A percentile compares a stretch with the other conserved stretches of the same genome.
Evolutionary conservation across 2,329 filamentous ascomycete genomes (phyloP).

Genomic region (Trichoderma semiorbis): DNA sequence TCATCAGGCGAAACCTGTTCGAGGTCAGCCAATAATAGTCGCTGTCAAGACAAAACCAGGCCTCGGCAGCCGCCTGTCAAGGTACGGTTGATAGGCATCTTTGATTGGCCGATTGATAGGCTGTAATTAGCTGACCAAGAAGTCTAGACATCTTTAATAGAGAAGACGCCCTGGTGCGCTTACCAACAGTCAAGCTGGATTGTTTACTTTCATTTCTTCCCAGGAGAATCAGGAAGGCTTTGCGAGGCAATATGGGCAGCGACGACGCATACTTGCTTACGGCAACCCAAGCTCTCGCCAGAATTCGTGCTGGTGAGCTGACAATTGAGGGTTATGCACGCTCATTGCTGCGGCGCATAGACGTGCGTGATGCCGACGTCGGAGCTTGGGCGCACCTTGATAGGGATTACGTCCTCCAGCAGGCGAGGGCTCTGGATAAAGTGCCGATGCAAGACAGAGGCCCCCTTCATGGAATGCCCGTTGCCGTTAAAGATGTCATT

Average conservation of each 20-base stretch:
- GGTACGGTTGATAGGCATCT: background rate
- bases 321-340: slow-evolving; percentile 48
- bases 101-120: background rate
- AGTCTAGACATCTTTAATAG: background rate
- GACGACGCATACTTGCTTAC: slow-evolving; percentile 19
- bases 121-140: background rate
- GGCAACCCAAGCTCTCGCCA: slow-evolving; percentile 16
- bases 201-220: background rate
- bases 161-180: slow-evolving; percentile 3
- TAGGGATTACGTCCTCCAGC: slow-evolving; percentile 43
- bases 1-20: slow-evolving; percentile 10
- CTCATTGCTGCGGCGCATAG: slow-evolving; percentile 45
- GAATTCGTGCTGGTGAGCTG: slow-evolving; percentile 17
- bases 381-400: slow-evolving; percentile 51
- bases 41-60: background rate
- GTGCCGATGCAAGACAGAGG: slow-evolving; percentile 47
- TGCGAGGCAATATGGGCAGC: slow-evolving; percentile 5
- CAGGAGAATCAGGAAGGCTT: background rate
- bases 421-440: slow-evolving; percentile 49
- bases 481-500: slow-evolving; percentile 61
- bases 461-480: slow-evolving; percentile 53
- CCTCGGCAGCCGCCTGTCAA: background rate
- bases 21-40: slow-evolving; percentile 9
- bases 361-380: slow-evolving; percentile 41
- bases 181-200: slow-evolving; percentile 2